phyloP scores from a whole-genome alignment of 495 filamentous ascomycete species.

The Coniosporium apollinis region DNA sequence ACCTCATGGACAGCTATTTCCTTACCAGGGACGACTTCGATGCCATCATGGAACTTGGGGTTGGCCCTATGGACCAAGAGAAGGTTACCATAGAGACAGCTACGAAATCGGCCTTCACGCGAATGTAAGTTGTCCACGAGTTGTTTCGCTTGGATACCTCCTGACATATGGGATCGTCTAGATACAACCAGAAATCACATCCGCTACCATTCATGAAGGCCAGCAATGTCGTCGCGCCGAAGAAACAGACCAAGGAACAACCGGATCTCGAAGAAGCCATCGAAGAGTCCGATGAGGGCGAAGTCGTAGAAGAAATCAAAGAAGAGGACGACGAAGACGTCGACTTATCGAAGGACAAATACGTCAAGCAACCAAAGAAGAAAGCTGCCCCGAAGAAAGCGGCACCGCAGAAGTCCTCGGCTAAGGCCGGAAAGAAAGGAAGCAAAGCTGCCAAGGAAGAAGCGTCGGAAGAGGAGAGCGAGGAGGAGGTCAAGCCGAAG shows the following conservation, averaged over 20 bases:
- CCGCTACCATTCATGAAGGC: conserved; percentile 95
- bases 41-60: conserved; percentile 73
- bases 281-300: conserved; percentile 70
- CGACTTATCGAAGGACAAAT: conserved; percentile 87
- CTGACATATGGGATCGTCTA: too few species aligned
- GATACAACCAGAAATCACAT: conserved; percentile 75
- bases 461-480: conserved; percentile 20
- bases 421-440: too few species aligned
- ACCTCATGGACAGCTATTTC: conserved; percentile 94
- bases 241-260: conserved; percentile 54
- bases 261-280: conserved; percentile 95
- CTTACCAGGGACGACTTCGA: conserved; percentile 94
- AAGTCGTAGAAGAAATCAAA: conserved; percentile 43
- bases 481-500: conserved; percentile 19
- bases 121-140: conserved; percentile 36
- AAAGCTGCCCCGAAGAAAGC: conserved; percentile 20
- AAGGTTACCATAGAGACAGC: conserved; percentile 62
- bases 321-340: conserved; percentile 37
- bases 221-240: conserved; percentile 49
- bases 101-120: conserved; percentile 78
- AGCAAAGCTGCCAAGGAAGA: conserved; percentile 39
- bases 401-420: conserved; percentile 24
- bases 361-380: conserved; percentile 65
- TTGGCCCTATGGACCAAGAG: conserved; percentile 65
- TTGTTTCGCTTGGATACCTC: too few species aligned